phyloP scores from a whole-genome alignment of 2,329 filamentous ascomycete genomes.

The Ophiosphaerella korrae region DNA sequence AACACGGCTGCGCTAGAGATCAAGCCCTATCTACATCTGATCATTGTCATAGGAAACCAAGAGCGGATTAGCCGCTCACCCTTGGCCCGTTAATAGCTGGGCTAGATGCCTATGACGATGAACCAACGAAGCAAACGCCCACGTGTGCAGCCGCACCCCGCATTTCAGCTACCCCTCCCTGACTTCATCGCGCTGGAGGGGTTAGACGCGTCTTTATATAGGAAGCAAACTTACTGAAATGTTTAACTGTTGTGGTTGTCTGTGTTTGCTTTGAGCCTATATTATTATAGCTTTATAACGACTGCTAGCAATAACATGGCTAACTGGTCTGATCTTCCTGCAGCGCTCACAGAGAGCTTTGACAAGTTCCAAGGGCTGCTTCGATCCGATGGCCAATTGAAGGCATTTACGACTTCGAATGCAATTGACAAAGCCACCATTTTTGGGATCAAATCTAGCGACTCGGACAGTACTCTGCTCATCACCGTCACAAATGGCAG shows the following conservation, averaged over 20 bases:
- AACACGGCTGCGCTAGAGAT: too few species aligned
- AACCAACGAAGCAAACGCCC: constrained; percentile 21
- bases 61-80: constrained; percentile 9
- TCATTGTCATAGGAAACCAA: constrained; percentile 1
- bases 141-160: constrained; percentile 36
- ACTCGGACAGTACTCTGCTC: constrained; percentile 41
- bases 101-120: constrained; percentile 11
- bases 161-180: constrained; percentile 34
- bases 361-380: constrained; percentile 40
- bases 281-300: background rate
- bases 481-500: constrained; percentile 40
- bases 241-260: too few species aligned
- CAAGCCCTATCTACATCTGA: too few species aligned
- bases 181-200: constrained; percentile 24
- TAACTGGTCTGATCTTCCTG: constrained; percentile 42
- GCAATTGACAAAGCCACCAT: constrained; percentile 41
- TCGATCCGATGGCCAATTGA: constrained; percentile 40
- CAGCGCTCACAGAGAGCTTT: constrained; percentile 38
- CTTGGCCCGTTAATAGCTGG: constrained; percentile 7
- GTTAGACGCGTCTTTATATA: constrained; percentile 6
- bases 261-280: too few species aligned
- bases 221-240: background rate
- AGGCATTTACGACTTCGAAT: constrained; percentile 43
- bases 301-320: constrained; percentile 23
- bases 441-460: constrained; percentile 45